Conservation (phyloP, 2,329 filamentous ascomycete species). For the Neonectria sp. region DNA sequence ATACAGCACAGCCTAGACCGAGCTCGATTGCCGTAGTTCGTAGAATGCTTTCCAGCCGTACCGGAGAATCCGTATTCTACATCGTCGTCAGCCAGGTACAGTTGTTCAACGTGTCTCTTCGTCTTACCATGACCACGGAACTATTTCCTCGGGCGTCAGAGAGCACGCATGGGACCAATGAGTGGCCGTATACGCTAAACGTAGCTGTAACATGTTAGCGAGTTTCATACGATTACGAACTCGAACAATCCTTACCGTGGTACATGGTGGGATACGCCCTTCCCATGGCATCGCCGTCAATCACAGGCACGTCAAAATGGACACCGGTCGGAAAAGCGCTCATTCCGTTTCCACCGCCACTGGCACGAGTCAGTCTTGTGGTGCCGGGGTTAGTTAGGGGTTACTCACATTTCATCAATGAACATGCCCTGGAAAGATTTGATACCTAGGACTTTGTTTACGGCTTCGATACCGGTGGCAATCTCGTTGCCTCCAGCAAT, state of each 20-base stretch:
- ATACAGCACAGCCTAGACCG: slow-evolving; percentile 56
- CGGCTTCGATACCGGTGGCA: slow-evolving; percentile 53
- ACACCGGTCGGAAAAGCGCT: slow-evolving; percentile 52
- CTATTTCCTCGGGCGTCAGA: slow-evolving; percentile 56
- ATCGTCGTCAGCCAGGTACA: not conserved
- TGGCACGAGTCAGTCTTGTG: slow-evolving; percentile 29
- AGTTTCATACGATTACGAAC: not conserved
- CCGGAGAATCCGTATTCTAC: slow-evolving; percentile 53
- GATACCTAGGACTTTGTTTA: slow-evolving; percentile 51
- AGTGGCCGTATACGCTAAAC: slow-evolving; percentile 56
- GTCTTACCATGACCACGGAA: slow-evolving; percentile 48
- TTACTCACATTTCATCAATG: slow-evolving; percentile 56
- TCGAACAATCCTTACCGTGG: slow-evolving; percentile 45
- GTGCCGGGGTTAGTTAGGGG: accelerated
- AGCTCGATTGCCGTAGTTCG: slow-evolving; percentile 56
- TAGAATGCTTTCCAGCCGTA: slow-evolving; percentile 54
- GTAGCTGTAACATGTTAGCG: slow-evolving; percentile 46
- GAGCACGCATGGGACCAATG: slow-evolving; percentile 54
- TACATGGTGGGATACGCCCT: slow-evolving; percentile 57
- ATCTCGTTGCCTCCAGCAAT: slow-evolving; percentile 56
- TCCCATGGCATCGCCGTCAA: slow-evolving; percentile 58
- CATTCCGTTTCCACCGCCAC: slow-evolving; percentile 58
- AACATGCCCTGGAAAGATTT: slow-evolving; percentile 53
- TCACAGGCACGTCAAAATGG: slow-evolving; percentile 54
- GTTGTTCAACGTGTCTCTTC: accelerated